Evolutionary conservation across 208 protist genomes (phyloP), one percentile per base, ranked within the genome.

Genomic region (Crithidia bombi): DNA sequence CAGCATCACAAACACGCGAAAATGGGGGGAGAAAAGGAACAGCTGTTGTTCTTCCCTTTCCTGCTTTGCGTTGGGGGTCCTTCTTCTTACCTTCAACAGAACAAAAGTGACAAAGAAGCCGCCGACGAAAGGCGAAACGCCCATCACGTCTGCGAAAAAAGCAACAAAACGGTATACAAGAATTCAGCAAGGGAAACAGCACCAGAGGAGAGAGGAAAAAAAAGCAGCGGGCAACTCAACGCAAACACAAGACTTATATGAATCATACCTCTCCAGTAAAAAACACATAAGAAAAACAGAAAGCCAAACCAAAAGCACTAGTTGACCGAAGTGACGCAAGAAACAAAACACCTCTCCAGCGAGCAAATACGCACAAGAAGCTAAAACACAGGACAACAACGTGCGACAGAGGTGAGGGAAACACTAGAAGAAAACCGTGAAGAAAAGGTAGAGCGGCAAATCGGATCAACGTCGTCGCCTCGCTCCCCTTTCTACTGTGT

Each of bases 1-100:
- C 58, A 65, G 11, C n/a, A 14, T 32, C 19, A 63, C 41, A 36
- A 52, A 51, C 51, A 69, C 47, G 36, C 12, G 36, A 6, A 12
- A 41, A 41, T 15, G 36, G 12, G 36, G 36, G 36, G 36, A 41
- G 36, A 12, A 41, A 12, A 41, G 36, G n/a, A n/a, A n/a, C n/a
- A n/a, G n/a, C n/a, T n/a, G n/a, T n/a, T n/a, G n/a, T n/a, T n/a
- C n/a, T n/a, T n/a, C n/a, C n/a, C n/a, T n/a, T n/a, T n/a, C n/a
- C n/a, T 41, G 36, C 36, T 15, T 6, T 6, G 12, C 36, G 9
- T 41, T 41, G 36, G 9, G 9, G 36, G 6, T 6, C 36, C 6
- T 6, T 12, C 12, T 41, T 49, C 21, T 23, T 49, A 15, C 44
- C 21, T 49, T 7, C 21, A 23, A n/a, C 44, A 19, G 14, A 49